A percentile compares a stretch with the other conserved stretches of the same genome.
Evolutionary conservation across 305 asterid genomes (phyloP).

Genomic region (Fraxinus nigra): DNA sequence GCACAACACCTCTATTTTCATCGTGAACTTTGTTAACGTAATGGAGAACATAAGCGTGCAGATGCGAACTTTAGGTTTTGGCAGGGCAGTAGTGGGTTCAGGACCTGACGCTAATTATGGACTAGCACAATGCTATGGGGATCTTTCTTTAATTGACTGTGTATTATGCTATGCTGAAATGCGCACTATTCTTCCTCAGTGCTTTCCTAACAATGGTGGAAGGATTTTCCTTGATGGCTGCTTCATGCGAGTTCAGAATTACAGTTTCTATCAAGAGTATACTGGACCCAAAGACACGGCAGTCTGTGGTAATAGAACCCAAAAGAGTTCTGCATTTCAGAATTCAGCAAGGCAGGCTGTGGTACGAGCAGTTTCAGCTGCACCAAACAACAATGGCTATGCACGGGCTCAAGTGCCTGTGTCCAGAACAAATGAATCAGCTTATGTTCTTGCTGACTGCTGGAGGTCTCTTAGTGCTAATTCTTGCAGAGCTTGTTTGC

Average conservation of each 20-base stretch:
- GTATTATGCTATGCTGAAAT: slow-evolving; percentile 54
- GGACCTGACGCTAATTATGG: slow-evolving; percentile 48
- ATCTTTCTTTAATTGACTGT: slow-evolving; percentile 55
- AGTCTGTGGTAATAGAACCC: slow-evolving; percentile 54
- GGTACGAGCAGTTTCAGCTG: slow-evolving; percentile 40
- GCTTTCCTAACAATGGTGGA: slow-evolving; percentile 50
- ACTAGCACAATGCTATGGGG: slow-evolving; percentile 64
- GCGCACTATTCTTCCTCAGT: slow-evolving; percentile 50
- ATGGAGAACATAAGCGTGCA: slow-evolving; percentile 56
- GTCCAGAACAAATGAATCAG: slow-evolving; percentile 31
- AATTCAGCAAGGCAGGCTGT: slow-evolving; percentile 47
- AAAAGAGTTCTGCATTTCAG: slow-evolving; percentile 33
- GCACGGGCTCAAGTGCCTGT: slow-evolving; percentile 39
- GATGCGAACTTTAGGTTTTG: slow-evolving; percentile 41
- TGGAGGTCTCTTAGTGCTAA: slow-evolving; percentile 42
- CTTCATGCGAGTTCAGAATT: slow-evolving; percentile 55
- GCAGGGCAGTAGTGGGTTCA: slow-evolving; percentile 37
- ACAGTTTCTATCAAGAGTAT: slow-evolving; percentile 45
- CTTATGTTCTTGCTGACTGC: slow-evolving; percentile 53
- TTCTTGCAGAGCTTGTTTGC: slow-evolving; percentile 47
- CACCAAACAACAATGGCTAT: slow-evolving; percentile 45
- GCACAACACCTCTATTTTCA: slow-evolving; percentile 37
- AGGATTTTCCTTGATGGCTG: slow-evolving; percentile 64
- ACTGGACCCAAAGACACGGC: slow-evolving; percentile 41
- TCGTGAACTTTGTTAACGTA: slow-evolving; percentile 42